These are phyloP conservation scores for Balansia obtecta DNA, from an alignment of 2,329 filamentous ascomycete genomes.

Conservation along the genomic window DNA sequence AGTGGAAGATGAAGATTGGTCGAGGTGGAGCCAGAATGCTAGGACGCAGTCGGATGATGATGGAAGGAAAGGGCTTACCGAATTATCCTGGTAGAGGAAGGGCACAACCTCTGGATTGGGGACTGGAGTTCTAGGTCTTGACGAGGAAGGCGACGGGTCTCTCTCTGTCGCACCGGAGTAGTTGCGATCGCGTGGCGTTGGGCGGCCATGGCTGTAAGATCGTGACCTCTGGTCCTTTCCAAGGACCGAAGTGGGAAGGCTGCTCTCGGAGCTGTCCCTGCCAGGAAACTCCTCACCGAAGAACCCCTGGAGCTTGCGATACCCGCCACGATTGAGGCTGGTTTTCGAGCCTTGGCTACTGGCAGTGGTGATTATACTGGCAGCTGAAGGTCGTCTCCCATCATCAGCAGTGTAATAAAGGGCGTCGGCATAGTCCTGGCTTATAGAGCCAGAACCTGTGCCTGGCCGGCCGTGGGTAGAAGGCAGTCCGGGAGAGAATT, in stretches of 20 bases:
- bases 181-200: slow-evolving; percentile 58
- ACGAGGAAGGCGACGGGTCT: slow-evolving; percentile 63
- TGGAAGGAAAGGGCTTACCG: slow-evolving; percentile 40
- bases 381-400: slow-evolving; percentile 73
- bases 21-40: neutral
- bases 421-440: slow-evolving; percentile 47
- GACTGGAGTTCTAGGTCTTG: slow-evolving; percentile 71
- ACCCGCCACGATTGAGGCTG: slow-evolving; percentile 56
- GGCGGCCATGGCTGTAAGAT: slow-evolving; percentile 47
- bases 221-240: slow-evolving; percentile 50
- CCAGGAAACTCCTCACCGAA: slow-evolving; percentile 82
- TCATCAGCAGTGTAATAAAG: slow-evolving; percentile 53
- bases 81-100: slow-evolving; percentile 80
- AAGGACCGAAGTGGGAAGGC: slow-evolving; percentile 36
- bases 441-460: slow-evolving; percentile 5
- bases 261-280: slow-evolving; percentile 62
- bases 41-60: slow-evolving; percentile 4
- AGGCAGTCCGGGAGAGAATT: slow-evolving; percentile 59
- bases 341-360: slow-evolving; percentile 76
- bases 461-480: slow-evolving; percentile 24
- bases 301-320: slow-evolving; percentile 79
- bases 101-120: slow-evolving; percentile 89
- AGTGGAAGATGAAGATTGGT: slow-evolving; percentile 2
- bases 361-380: slow-evolving; percentile 65
- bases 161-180: slow-evolving; percentile 67